A percentile compares a stretch with the other conserved stretches of the same genome.
These are phyloP conservation scores for Fusarium sp. DNA, from an alignment of 2,329 filamentous ascomycete species.

Conservation along the genomic window DNA sequence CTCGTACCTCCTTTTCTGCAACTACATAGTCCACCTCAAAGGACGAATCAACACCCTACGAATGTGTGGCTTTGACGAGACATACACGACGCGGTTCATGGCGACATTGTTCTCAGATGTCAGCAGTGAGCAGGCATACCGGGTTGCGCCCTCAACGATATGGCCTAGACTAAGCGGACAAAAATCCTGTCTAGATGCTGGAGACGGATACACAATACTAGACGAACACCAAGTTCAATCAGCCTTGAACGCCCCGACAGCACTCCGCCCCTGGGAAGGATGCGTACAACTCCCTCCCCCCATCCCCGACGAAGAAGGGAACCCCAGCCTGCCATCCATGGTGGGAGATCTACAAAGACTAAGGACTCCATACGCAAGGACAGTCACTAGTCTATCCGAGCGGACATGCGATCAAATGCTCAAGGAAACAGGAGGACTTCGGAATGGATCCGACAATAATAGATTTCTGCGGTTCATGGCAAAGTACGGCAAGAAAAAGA, in stretches of 20 bases:
- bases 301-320: conserved; percentile 23
- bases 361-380: conserved; percentile 11
- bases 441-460: conserved; percentile 20
- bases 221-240: conserved; percentile 36
- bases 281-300: conserved; percentile 46
- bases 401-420: conserved; percentile 18
- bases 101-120: conserved; percentile 42
- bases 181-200: conserved; percentile 43
- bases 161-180: conserved; percentile 49
- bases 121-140: conserved; percentile 37
- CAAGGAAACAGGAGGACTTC: background rate
- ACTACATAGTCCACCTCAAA: conserved; percentile 47
- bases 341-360: conserved; percentile 32
- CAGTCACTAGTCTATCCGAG: conserved; percentile 28
- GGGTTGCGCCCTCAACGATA: conserved; percentile 47
- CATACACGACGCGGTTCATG: conserved; percentile 47
- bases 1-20: conserved; percentile 47
- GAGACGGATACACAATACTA: conserved; percentile 36
- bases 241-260: background rate
- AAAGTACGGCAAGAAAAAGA: conserved; percentile 25
- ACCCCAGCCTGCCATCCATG: conserved; percentile 23
- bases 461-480: conserved; percentile 23
- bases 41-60: conserved; percentile 49
- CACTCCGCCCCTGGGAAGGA: conserved; percentile 32
- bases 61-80: conserved; percentile 53